Conservation (phyloP, 2,329 filamentous ascomycete species). For the Botrytis pseudocinerea region DNA sequence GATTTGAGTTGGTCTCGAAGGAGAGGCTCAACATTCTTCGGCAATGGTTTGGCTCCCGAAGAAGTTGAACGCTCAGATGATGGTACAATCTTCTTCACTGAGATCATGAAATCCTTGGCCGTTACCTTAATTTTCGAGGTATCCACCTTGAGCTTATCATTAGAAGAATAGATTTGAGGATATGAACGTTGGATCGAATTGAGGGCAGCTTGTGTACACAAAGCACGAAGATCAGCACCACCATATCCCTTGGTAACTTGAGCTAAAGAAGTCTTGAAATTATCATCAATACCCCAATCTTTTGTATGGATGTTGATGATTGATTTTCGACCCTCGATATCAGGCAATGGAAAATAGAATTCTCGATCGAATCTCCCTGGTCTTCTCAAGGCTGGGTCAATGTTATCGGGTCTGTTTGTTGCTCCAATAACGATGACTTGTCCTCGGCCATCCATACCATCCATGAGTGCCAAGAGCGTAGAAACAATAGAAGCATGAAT, state of each 20-base stretch:
- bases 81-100: constrained; percentile 92
- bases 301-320: constrained; percentile 96
- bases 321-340: constrained; percentile 73
- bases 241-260: constrained; percentile 94
- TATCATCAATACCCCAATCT: constrained; percentile 80
- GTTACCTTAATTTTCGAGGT: constrained; percentile 80
- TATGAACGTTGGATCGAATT: constrained; percentile 96
- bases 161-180: constrained; percentile 91
- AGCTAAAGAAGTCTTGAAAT: constrained; percentile 81
- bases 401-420: constrained; percentile 95
- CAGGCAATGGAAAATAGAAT: constrained; percentile 95
- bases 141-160: constrained; percentile 86
- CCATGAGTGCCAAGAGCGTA: constrained; percentile 90
- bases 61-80: constrained; percentile 90
- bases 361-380: constrained; percentile 95
- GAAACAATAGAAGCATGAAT: constrained; percentile 98
- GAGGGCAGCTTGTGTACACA: constrained; percentile 93
- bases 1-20: constrained; percentile 69
- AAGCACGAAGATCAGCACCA: constrained; percentile 87
- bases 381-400: constrained; percentile 90
- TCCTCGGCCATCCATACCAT: constrained; percentile 96
- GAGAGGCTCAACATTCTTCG: constrained; percentile 77
- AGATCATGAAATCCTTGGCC: constrained; percentile 95
- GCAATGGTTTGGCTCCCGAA: constrained; percentile 79
- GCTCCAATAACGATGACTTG: constrained; percentile 98